Evolutionary conservation across 768 basidiomycete genomes (phyloP).

Genomic region (Sporobolomyces pararoseus): DNA sequence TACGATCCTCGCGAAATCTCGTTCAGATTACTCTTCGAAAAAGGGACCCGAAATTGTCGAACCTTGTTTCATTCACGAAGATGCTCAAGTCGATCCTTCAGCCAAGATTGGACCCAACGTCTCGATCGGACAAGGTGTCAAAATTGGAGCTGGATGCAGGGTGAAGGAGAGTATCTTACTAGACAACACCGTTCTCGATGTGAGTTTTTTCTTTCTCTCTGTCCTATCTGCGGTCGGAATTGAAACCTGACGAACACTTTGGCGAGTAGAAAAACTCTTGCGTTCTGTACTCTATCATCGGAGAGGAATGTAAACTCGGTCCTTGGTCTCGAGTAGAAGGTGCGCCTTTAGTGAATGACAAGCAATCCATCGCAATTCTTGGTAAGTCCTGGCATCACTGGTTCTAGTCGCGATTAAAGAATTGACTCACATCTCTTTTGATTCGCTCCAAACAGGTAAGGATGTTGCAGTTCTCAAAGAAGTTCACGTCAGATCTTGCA

Average conservation of each 20-base stretch:
- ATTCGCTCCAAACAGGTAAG: slow-evolving; percentile 46
- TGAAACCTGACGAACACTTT: no score
- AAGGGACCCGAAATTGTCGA: slow-evolving; percentile 48
- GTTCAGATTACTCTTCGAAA: slow-evolving; percentile 34
- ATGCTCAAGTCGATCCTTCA: slow-evolving; percentile 50
- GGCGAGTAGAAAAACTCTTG: slow-evolving; percentile 48
- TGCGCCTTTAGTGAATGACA: slow-evolving; percentile 48
- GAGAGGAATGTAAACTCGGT: slow-evolving; percentile 52
- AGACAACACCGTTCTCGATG: slow-evolving; percentile 50
- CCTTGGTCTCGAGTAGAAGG: slow-evolving; percentile 54
- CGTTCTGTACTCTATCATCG: slow-evolving; percentile 52
- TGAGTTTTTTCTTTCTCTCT: slow-evolving; percentile 23
- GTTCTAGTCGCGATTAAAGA: not conserved
- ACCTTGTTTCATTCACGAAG: slow-evolving; percentile 52
- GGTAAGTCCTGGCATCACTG: slow-evolving; percentile 47
- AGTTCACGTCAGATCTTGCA: slow-evolving; percentile 52
- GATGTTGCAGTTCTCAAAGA: slow-evolving; percentile 53
- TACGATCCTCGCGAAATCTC: slow-evolving; percentile 44
- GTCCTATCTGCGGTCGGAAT: not conserved
- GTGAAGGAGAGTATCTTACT: slow-evolving; percentile 53
- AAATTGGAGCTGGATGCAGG: slow-evolving; percentile 50
- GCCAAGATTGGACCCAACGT: slow-evolving; percentile 55
- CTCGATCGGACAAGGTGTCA: slow-evolving; percentile 48
- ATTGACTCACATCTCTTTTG: not conserved
- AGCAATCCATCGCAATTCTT: slow-evolving; percentile 52